Conservation (phyloP, 129 eudicot genomes). For the Tagetes erecta region DNA sequence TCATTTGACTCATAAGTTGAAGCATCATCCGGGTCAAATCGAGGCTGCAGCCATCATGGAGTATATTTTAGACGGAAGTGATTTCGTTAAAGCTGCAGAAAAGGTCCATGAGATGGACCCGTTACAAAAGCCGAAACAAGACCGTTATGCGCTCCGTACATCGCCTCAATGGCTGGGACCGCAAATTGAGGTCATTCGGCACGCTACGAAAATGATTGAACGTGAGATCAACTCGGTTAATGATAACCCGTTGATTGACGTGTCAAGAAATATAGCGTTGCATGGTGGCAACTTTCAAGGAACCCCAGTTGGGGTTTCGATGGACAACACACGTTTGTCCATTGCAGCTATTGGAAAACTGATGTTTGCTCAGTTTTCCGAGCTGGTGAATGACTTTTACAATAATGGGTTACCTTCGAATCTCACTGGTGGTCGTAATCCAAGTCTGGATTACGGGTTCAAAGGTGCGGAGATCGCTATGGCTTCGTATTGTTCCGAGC, state of each 20-base stretch:
- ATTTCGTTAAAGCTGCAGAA: constrained; percentile 47
- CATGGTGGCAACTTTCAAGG: constrained; percentile 70
- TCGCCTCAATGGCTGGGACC: constrained; percentile 71
- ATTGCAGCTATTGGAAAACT: constrained; percentile 53
- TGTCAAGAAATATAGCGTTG: constrained; percentile 51
- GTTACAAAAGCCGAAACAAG: constrained; percentile 54
- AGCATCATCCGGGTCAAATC: constrained; percentile 61
- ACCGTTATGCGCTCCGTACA: constrained; percentile 56
- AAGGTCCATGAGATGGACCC: constrained; percentile 56
- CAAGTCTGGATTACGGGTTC: constrained; percentile 63
- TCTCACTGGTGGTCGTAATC: constrained; percentile 56
- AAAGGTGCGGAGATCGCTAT: constrained; percentile 63
- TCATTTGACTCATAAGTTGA: constrained; percentile 59
- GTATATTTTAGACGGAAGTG: constrained; percentile 50
- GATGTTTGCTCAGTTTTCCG: constrained; percentile 61
- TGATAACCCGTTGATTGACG: constrained; percentile 61
- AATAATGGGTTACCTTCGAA: constrained; percentile 56
- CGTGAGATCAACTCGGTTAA: constrained; percentile 56
- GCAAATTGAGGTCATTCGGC: constrained; percentile 51
- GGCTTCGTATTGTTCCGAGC: constrained; percentile 64
- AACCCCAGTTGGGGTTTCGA: constrained; percentile 62
- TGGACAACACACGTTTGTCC: constrained; percentile 59
- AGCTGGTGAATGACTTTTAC: constrained; percentile 56
- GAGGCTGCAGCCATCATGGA: constrained; percentile 70
- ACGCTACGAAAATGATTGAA: constrained; percentile 51